Conservation (phyloP, 2,329 filamentous ascomycete genomes). For the Emmonsia crescens region DNA sequence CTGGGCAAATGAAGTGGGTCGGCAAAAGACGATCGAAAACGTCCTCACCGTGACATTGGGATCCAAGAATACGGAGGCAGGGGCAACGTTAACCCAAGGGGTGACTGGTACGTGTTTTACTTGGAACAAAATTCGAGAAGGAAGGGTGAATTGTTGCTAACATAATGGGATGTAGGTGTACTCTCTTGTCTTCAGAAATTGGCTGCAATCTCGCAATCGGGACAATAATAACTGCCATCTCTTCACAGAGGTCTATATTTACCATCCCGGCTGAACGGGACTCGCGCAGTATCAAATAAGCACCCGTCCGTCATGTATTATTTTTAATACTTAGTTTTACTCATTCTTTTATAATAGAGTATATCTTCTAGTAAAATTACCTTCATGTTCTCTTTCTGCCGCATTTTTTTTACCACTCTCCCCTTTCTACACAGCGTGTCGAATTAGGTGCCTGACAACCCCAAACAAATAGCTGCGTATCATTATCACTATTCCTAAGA, state of each 20-base stretch:
- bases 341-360: neutral
- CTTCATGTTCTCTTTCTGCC: neutral
- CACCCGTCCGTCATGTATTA: neutral
- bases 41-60: slow-evolving; percentile 82
- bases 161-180: slow-evolving; percentile 29
- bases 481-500: neutral
- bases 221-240: neutral
- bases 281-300: neutral
- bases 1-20: slow-evolving; percentile 73
- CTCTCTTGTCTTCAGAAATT: slow-evolving; percentile 45
- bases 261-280: neutral
- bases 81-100: slow-evolving; percentile 75
- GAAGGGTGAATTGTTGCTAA: neutral
- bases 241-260: neutral
- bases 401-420: neutral
- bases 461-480: neutral
- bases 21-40: slow-evolving; percentile 49
- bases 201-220: slow-evolving; percentile 22
- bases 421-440: neutral
- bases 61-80: slow-evolving; percentile 77
- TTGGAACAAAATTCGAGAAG: neutral
- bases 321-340: neutral
- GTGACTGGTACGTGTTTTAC: slow-evolving; percentile 60
- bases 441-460: neutral
- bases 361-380: neutral